Percentiles rank a stretch among this genome's conserved stretches.
Conservation (phyloP, 257 asterid genomes). For the Rubia yunnanensis region DNA sequence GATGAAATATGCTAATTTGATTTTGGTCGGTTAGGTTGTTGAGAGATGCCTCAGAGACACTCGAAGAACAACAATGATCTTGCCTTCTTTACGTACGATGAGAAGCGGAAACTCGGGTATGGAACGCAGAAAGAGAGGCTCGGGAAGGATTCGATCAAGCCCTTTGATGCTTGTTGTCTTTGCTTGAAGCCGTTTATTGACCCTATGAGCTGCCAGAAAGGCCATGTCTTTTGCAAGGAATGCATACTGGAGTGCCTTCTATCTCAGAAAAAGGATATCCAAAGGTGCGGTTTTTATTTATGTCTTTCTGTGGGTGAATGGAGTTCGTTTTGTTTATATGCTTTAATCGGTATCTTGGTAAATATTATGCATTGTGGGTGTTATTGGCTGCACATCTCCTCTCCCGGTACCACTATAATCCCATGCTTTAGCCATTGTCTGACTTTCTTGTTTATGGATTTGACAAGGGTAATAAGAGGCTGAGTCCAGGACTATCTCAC, state of each 20-base stretch:
- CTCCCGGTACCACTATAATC: too few species aligned
- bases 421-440: not conserved
- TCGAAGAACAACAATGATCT: constrained; percentile 97
- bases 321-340: not conserved
- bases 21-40: not conserved
- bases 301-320: not conserved
- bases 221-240: constrained; percentile 86
- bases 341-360: not conserved
- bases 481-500: not conserved
- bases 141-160: constrained; percentile 85
- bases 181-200: constrained; percentile 89
- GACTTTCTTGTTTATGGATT: not conserved
- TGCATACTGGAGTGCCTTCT: constrained; percentile 85
- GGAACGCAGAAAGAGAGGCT: constrained; percentile 94
- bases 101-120: constrained; percentile 92
- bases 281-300: constrained; percentile 33
- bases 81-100: constrained; percentile 93
- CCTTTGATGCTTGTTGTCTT: constrained; percentile 83
- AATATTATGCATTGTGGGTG: not conserved
- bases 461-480: not conserved
- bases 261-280: constrained; percentile 84
- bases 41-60: constrained; percentile 89
- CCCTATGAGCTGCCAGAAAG: constrained; percentile 79
- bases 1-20: not conserved
- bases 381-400: not conserved